A percentile compares a stretch with the other conserved stretches of the same genome.
Evolutionary conservation across 441 rosid genomes (phyloP).

Genomic region (Flueggea neowawraea): DNA sequence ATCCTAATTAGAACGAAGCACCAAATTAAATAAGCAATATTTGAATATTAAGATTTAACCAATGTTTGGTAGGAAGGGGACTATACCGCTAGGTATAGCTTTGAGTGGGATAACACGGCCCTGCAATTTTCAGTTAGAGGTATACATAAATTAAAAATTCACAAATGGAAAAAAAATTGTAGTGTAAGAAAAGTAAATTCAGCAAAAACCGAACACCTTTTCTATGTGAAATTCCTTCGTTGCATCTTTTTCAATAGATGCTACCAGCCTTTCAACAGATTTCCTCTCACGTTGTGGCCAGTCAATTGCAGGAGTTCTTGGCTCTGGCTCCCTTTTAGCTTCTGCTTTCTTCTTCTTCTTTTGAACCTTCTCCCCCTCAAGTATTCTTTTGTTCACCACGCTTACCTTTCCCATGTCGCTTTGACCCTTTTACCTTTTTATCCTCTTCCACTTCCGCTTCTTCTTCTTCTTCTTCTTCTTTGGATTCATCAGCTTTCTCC

Average conservation of each 20-base stretch:
- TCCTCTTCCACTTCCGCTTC: slow-evolving; percentile 21
- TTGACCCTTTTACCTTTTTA: slow-evolving; percentile 37
- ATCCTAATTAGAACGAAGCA: no score
- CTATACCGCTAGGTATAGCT: slow-evolving; percentile 92
- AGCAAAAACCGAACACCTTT: slow-evolving; percentile 49
- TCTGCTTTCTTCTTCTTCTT: slow-evolving; percentile 44
- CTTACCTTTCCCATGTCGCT: slow-evolving; percentile 41
- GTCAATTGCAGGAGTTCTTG: slow-evolving; percentile 64
- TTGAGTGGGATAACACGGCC: slow-evolving; percentile 81
- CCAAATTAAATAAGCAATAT: not conserved
- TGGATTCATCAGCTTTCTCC: slow-evolving; percentile 18
- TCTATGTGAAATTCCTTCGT: slow-evolving; percentile 69
- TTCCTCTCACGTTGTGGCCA: slow-evolving; percentile 96
- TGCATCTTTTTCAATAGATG: slow-evolving; percentile 71
- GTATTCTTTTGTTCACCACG: slow-evolving; percentile 33
- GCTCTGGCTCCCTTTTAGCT: slow-evolving; percentile 51
- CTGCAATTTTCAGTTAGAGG: slow-evolving; percentile 49
- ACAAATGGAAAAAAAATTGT: not conserved
- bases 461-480: slow-evolving; percentile 20
- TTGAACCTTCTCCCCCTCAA: slow-evolving; percentile 32
- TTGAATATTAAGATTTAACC: not conserved
- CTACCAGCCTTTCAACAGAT: slow-evolving; percentile 95
- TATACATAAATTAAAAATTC: slow-evolving; percentile 9
- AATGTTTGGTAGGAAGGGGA: not conserved
- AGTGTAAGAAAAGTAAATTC: slow-evolving; percentile 9